phyloP scores from a whole-genome alignment of 805 yeast genomes.

The Starmerella davenportii region DNA sequence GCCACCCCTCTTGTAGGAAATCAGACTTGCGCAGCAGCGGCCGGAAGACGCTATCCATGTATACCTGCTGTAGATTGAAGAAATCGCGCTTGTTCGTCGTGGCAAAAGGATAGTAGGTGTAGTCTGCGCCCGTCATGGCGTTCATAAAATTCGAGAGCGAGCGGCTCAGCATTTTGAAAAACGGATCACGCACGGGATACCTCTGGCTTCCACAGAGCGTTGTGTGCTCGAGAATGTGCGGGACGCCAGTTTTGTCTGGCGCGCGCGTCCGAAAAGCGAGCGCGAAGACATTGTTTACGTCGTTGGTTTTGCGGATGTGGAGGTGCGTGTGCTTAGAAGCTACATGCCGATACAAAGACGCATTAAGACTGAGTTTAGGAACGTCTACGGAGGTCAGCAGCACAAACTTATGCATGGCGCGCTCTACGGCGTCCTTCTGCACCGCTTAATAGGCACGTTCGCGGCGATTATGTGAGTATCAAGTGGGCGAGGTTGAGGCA shows the following conservation, averaged over 20 bases:
- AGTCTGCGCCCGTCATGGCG: slow-evolving; percentile 96
- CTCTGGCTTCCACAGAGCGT: slow-evolving; percentile 84
- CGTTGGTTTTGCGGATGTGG: slow-evolving; percentile 61
- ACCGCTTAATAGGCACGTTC: too few species aligned
- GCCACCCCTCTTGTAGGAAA: slow-evolving; percentile 94
- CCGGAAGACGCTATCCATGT: slow-evolving; percentile 67
- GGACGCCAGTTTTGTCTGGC: slow-evolving; percentile 86
- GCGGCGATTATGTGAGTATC: not conserved
- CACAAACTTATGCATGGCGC: too few species aligned
- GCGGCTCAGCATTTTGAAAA: slow-evolving; percentile 88
- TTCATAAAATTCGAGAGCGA: slow-evolving; percentile 95
- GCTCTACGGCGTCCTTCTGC: too few species aligned
- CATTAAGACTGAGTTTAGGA: slow-evolving; percentile 68
- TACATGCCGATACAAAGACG: slow-evolving; percentile 51
- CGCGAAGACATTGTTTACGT: slow-evolving; percentile 72
- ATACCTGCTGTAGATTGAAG: slow-evolving; percentile 67
- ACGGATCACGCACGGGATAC: slow-evolving; percentile 91
- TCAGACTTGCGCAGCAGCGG: slow-evolving; percentile 67
- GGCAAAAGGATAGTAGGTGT: slow-evolving; percentile 89
- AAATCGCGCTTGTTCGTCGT: slow-evolving; percentile 77
- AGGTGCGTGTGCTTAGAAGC: slow-evolving; percentile 63
- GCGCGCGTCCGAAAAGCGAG: slow-evolving; percentile 87
- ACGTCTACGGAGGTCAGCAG: too few species aligned
- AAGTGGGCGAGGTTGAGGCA: too few species aligned
- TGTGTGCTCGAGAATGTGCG: slow-evolving; percentile 91